Evolutionary conservation across 352 stramenopile species (phyloP).

Genomic region (Globisporangium parvum): DNA sequence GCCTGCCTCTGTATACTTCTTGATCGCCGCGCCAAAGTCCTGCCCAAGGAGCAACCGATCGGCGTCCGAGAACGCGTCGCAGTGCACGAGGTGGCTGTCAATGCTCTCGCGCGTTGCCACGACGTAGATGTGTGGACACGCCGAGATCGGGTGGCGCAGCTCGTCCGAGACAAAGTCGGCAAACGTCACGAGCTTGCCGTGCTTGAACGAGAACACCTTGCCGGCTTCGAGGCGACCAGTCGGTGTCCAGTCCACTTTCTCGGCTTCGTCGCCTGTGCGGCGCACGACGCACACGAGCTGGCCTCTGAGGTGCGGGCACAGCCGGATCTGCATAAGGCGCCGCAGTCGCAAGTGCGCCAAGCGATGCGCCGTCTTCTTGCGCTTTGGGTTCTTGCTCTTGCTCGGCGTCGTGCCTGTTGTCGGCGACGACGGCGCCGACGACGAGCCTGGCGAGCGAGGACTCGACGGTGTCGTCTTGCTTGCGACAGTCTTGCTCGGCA

Average conservation of each 20-base stretch:
- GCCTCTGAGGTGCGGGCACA: slow-evolving; percentile 63
- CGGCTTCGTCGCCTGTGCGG: slow-evolving; percentile 5
- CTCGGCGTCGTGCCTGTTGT: slow-evolving; percentile 5
- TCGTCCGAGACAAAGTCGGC: slow-evolving; percentile 51
- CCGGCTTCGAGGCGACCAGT: slow-evolving; percentile 49
- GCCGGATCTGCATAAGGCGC: slow-evolving; percentile 56
- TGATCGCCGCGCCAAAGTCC: slow-evolving; percentile 24
- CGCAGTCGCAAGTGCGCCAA: slow-evolving; percentile 50
- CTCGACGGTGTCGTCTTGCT: neutral
- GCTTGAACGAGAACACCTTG: slow-evolving; percentile 45
- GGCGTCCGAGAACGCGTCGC: slow-evolving; percentile 56
- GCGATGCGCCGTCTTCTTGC: slow-evolving; percentile 21
- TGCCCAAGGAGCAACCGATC: slow-evolving; percentile 30
- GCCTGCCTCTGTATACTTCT: slow-evolving; percentile 24
- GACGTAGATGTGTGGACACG: slow-evolving; percentile 68
- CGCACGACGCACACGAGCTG: slow-evolving; percentile 49
- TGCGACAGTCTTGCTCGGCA: neutral
- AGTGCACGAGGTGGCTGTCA: slow-evolving; percentile 64
- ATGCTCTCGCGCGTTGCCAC: slow-evolving; percentile 50
- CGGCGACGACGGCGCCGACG: slow-evolving; percentile 16
- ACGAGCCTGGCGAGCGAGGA: slow-evolving; percentile 10
- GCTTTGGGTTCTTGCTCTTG: slow-evolving; percentile 18
- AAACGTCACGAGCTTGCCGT: slow-evolving; percentile 47
- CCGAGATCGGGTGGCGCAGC: slow-evolving; percentile 37
- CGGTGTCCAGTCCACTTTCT: slow-evolving; percentile 24